Evolutionary conservation across 257 asterid species (phyloP).

Genomic region (Coffea eugenioides): DNA sequence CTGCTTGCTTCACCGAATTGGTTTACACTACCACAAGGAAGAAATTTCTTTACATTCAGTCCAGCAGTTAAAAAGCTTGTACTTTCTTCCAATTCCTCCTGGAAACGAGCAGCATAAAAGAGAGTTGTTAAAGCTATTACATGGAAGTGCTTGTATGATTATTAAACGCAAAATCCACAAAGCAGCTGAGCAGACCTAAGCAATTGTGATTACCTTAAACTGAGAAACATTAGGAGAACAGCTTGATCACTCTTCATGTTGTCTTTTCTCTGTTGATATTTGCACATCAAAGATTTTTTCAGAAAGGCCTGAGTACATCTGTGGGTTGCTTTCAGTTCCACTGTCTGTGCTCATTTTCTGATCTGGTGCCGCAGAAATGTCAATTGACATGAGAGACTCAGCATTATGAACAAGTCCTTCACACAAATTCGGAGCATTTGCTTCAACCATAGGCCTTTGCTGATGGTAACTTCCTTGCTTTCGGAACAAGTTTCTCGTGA

Average conservation of each 20-base stretch:
- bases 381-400: too few relatives aligned
- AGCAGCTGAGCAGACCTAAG: not conserved
- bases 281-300: not conserved
- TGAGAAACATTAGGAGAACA: not conserved
- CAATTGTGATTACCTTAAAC: not conserved
- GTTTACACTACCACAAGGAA: not conserved
- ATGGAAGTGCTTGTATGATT: too few relatives aligned
- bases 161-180: not conserved
- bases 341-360: not conserved
- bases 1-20: not conserved
- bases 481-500: not conserved
- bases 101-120: too few relatives aligned
- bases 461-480: not conserved
- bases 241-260: not conserved
- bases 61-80: too few relatives aligned
- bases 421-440: not conserved
- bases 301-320: not conserved
- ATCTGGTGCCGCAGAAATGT: not conserved
- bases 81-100: constrained; percentile 11
- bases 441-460: not conserved
- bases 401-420: not conserved
- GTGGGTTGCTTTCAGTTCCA: not conserved
- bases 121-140: not conserved
- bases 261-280: not conserved
- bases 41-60: not conserved